Evolutionary conservation across 495 filamentous ascomycete species (phyloP), one percentile per base, ranked within the genome.

Genomic region (Neurospora sp.): DNA sequence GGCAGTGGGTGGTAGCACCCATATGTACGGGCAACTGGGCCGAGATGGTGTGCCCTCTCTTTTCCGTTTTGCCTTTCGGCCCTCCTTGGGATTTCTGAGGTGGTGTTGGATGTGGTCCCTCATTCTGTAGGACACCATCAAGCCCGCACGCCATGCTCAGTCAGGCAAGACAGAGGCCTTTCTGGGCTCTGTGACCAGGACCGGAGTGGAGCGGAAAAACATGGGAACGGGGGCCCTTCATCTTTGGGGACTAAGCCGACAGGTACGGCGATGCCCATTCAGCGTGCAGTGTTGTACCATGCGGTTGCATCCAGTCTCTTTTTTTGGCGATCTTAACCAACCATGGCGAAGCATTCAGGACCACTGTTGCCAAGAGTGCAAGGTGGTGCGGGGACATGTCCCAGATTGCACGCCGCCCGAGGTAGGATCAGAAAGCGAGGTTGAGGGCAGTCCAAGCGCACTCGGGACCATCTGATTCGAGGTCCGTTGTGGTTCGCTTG

Each of bases 351-450:
- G 54, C 54, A 35, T 66, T 35, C 27, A 66, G 27, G 54, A 66
- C 54, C 54, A 37, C 54, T 31, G 27, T 66, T 27, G 27, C 54
- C 54, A 35, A 62, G 54, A 72, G 72, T 72, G 73, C 38, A 48
- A 73, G 72, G 72, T 71, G 70, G 27, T 71, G 70, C 76, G 75
- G 31, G 71, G 46, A 40, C 59, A 72, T 59, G 44, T 74, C 74
- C 73, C 59, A 76, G 72, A 70, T 70, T 72, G 76, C 74, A 77
- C 73, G 73, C 72, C 71, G 73, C 70, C 75, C 76, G 79, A 77
- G 73, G 76, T 75, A 76, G 73, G 73, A 72, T 72, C 39, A 70
- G 70, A 23, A 69, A 69, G 54, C 38, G 62, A 69, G 42, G 39
- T 16, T 66, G 54, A 66, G 14, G 27, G 27, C 54, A 66, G 54